Conservation (phyloP, 305 asterid species). For the Fraxinus greggii region DNA sequence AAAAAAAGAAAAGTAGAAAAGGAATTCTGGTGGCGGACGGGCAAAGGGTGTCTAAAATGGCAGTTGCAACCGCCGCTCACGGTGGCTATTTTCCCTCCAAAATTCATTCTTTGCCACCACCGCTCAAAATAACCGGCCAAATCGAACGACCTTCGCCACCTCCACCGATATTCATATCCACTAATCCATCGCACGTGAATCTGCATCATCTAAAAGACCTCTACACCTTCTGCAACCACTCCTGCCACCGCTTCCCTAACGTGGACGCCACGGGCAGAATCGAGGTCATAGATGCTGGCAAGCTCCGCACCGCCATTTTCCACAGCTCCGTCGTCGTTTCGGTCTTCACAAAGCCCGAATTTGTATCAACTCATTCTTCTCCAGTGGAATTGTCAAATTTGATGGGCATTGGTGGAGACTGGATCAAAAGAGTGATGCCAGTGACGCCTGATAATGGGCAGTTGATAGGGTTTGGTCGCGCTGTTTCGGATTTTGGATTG, state of each 20-base stretch:
- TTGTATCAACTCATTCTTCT: constrained; percentile 13
- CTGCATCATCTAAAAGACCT: constrained; percentile 50
- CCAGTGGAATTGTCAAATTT: constrained; percentile 18
- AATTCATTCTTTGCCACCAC: constrained; percentile 25
- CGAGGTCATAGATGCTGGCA: constrained; percentile 52
- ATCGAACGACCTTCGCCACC: constrained; percentile 29
- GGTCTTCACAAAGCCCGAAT: constrained; percentile 59
- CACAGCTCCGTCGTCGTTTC: constrained; percentile 76
- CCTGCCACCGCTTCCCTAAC: constrained; percentile 83
- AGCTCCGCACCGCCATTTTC: constrained; percentile 62
- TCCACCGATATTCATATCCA: constrained; percentile 61
- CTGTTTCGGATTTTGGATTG: constrained; percentile 73
- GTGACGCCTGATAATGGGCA: constrained; percentile 65
- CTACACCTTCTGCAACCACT: constrained; percentile 67
- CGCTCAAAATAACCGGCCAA: constrained; percentile 36
- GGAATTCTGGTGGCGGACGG: constrained; percentile 1
- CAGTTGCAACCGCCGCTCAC: constrained; percentile 44
- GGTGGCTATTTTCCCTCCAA: constrained; percentile 55
- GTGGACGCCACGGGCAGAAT: constrained; percentile 50
- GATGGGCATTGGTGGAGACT: constrained; percentile 54
- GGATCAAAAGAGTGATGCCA: constrained; percentile 58
- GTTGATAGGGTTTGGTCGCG: constrained; percentile 86
- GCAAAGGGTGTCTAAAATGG: constrained; percentile 37
- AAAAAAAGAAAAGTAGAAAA: background rate
- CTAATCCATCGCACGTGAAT: constrained; percentile 54